Percentiles rank a stretch among this genome's conserved stretches.
These are phyloP conservation scores for Letharia lupina DNA, from an alignment of 495 filamentous ascomycete species.

Conservation along the genomic window DNA sequence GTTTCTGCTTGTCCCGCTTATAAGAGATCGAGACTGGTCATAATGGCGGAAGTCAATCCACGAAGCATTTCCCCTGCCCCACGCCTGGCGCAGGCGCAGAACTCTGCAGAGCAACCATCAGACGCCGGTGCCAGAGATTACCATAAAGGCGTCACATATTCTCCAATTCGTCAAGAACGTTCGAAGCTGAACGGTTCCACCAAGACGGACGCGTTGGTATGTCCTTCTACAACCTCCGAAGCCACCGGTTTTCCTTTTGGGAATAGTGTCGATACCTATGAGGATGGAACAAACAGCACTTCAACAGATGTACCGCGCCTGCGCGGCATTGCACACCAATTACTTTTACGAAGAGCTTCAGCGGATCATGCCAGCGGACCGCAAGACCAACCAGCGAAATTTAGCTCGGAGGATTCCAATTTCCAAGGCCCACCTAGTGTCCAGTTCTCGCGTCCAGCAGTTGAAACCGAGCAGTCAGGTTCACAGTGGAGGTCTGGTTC, in stretches of 20 bases:
- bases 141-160: constrained; percentile 3
- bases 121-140: not conserved
- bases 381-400: not conserved
- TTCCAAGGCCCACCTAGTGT: constrained; percentile 50
- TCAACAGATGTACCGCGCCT: not conserved
- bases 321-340: constrained; percentile 2
- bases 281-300: not conserved
- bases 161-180: constrained; percentile 10
- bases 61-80: not conserved
- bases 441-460: constrained; percentile 52
- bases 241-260: constrained; percentile 11
- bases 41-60: constrained; percentile 3
- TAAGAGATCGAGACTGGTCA: not conserved
- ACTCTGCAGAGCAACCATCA: not conserved
- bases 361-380: not conserved
- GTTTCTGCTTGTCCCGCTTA: not conserved
- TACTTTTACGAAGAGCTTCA: constrained; percentile 5
- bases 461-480: constrained; percentile 35
- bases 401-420: constrained; percentile 31
- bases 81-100: not conserved
- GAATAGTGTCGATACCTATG: not conserved
- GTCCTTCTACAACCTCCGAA: not conserved
- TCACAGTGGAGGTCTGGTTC: constrained; percentile 48
- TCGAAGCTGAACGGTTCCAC: not conserved
- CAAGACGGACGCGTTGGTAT: not conserved